Base-by-base conservation (phyloP, 2,329 filamentous ascomycete genomes). In the Pseudogymnoascus sp. region DNA sequence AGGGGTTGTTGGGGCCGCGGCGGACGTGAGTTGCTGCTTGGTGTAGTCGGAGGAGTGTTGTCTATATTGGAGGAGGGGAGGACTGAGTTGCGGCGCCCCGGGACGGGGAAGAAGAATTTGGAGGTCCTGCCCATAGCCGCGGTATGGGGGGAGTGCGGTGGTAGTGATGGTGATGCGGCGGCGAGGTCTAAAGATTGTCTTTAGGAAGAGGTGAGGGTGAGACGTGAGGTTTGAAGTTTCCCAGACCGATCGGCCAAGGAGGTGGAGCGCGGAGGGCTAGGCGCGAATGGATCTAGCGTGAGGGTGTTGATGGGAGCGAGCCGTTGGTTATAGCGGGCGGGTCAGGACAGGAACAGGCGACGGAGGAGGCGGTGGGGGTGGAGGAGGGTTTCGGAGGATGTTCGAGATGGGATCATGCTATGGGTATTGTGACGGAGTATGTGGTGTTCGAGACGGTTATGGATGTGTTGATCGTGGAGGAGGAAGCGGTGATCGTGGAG, bases 61-160 rank as follows among this genome's bases (percentile, higher is more conserved):
- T 27, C 44, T 29, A 12, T 6, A 6, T 55, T 33, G 12, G 31
- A 6, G n/a, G 38, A 4, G 1, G 38, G 38, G 7, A 39, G 38
- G 38, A 39, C 38, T 15, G 38, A 39, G 38, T n/a, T 8, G 38
- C 38, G 38, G 44, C 71, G 69, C 15, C 70, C 70, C 59, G 72
- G 72, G 13, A 74, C 65, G 25, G 71, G 72, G 62, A 74, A 74
- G 5, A 68, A 72, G 63, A 73, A 73, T 64, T 74, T 74, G 35
- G 72, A 72, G 27, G 67, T 69, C 64, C 70, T 70, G 60, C 71
- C 68, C 72, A 74, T 74, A 44, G 64, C 27, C 42, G 36, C 38
- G 36, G 38, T 21, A 39, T 17, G n/a, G 38, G 38, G 38, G 15
- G 38, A 7, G 33, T 4, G 36, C 12, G 36, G 36, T 38, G 36